A percentile compares a stretch with the other conserved stretches of the same genome.
Conservation (phyloP, 306 rosid species). For the Cercis canadensis region DNA sequence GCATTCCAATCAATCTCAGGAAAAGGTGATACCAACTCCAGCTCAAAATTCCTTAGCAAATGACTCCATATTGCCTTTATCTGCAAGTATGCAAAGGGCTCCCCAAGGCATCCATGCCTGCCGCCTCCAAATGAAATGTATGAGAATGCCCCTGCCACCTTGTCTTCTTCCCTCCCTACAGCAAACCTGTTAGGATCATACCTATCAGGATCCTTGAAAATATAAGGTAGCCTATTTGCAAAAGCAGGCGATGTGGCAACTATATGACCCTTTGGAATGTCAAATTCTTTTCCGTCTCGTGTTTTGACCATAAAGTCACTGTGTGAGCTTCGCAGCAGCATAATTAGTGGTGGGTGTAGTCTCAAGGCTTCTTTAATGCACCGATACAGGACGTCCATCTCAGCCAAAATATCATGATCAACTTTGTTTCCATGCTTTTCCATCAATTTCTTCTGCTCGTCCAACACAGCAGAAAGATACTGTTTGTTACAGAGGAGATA, state of each 20-base stretch:
- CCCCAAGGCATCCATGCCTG: constrained; percentile 97
- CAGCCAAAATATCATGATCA: constrained; percentile 91
- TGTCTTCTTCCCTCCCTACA: constrained; percentile 90
- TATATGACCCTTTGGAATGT: constrained; percentile 94
- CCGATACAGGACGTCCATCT: constrained; percentile 88
- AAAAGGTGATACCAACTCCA: constrained; percentile 85
- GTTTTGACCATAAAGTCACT: constrained; percentile 77
- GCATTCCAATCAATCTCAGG: constrained; percentile 99
- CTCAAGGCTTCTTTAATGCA: constrained; percentile 95
- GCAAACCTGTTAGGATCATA: constrained; percentile 83
- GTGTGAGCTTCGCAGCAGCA: constrained; percentile 91
- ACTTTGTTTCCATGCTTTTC: constrained; percentile 75
- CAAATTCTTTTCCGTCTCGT: constrained; percentile 77
- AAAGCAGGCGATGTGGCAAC: constrained; percentile 95
- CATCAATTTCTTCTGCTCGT: constrained; percentile 76
- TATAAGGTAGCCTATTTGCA: constrained; percentile 83
- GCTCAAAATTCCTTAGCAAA: constrained; percentile 90
- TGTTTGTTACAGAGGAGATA: constrained; percentile 74
- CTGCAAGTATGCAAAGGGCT: constrained; percentile 96
- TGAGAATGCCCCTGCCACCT: constrained; percentile 87
- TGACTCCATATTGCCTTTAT: constrained; percentile 96
- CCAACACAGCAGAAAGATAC: constrained; percentile 70
- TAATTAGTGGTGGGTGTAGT: constrained; percentile 92
- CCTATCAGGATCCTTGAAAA: constrained; percentile 77
- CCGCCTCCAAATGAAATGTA: constrained; percentile 97